Evolutionary conservation across 2,329 filamentous ascomycete genomes (phyloP).

Genomic region (Aspergillus calidoustus): DNA sequence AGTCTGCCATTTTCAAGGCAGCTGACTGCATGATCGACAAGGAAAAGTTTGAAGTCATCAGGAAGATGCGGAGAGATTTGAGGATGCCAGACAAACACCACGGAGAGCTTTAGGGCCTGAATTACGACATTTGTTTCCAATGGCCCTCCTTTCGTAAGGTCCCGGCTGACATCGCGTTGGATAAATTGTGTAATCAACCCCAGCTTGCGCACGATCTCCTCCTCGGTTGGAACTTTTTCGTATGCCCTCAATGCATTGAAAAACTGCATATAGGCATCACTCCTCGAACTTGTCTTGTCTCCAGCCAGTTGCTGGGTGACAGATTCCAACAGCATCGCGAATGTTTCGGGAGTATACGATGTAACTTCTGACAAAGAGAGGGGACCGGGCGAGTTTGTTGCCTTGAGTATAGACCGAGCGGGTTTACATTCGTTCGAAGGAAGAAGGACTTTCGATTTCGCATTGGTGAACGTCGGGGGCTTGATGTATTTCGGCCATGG

Average conservation of each 20-base stretch:
- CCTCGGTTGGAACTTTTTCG: slow-evolving; percentile 76
- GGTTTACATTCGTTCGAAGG: slow-evolving; percentile 58
- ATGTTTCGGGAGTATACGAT: slow-evolving; percentile 59
- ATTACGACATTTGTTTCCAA: slow-evolving; percentile 72
- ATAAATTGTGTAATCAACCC: slow-evolving; percentile 79
- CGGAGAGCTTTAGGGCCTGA: slow-evolving; percentile 77
- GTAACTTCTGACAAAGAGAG: slow-evolving; percentile 50
- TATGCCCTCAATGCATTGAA: slow-evolving; percentile 77
- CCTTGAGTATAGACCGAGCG: slow-evolving; percentile 82
- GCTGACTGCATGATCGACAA: slow-evolving; percentile 79
- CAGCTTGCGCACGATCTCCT: slow-evolving; percentile 76
- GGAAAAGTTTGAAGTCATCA: slow-evolving; percentile 77
- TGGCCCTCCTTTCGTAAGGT: slow-evolving; percentile 57
- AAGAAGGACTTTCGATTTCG: slow-evolving; percentile 48
- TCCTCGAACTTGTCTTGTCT: slow-evolving; percentile 69
- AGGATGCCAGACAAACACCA: slow-evolving; percentile 74
- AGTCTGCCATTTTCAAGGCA: slow-evolving; percentile 69
- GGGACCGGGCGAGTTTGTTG: slow-evolving; percentile 49
- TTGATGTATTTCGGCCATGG: slow-evolving; percentile 61
- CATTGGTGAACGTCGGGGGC: slow-evolving; percentile 42
- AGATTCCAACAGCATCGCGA: slow-evolving; percentile 83
- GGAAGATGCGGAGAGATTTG: slow-evolving; percentile 72
- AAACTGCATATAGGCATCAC: slow-evolving; percentile 87
- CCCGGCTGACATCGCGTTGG: slow-evolving; percentile 74
- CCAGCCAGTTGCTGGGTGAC: slow-evolving; percentile 80